Base-by-base conservation (phyloP, 2,329 filamentous ascomycete species). In the Alternaria ventricosa region DNA sequence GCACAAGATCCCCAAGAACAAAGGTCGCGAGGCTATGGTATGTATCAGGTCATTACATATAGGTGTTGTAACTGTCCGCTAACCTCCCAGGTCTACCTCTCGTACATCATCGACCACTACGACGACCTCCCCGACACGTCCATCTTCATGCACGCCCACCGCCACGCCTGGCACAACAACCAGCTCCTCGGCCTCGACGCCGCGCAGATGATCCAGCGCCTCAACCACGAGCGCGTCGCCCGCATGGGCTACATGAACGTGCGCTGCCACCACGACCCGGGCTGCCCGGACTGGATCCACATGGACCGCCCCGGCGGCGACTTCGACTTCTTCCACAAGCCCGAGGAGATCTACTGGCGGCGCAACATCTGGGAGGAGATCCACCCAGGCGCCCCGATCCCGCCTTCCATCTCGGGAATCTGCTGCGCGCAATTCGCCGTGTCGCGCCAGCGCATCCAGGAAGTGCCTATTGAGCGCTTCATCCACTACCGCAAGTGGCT, bases 41-140 rank as follows among this genome's bases (percentile, higher is more conserved):
- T 13, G 76, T 36, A 23, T 13, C 30, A 36, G 30, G 13, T 36
- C 30, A 15, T 23, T 22, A 3, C 23, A n/a, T 9, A 20, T 23
- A 13, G 47, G 18, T 13, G 4, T 6, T n/a, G 18, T 9, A 12
- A n/a, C 12, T 41, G 49, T 55, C 63, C 9, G 61, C 63, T 70
- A 55, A 69, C 33, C 7, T 7, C 36, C 44, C 60, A 79, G 77
- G 76, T 79, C 49, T 90, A 90, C 74, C 80, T 90, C 51, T 86
- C 86, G 46, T 89, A 87, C 75, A 85, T 90, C 64, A 87, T 90
- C 72, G 87, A 90, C 66, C 82, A 88, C 72, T 90, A 90, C 75
- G 80, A 88, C 46, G 77, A 84, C 12, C 82, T 90, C 3, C 83
- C 87, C 2, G 87, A 90, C 68, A 83, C 88, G 20, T 80, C 84